These are phyloP conservation scores for Aphanomyces stellatus DNA, from an alignment of 352 stramenopile species.

Conservation along the genomic window DNA sequence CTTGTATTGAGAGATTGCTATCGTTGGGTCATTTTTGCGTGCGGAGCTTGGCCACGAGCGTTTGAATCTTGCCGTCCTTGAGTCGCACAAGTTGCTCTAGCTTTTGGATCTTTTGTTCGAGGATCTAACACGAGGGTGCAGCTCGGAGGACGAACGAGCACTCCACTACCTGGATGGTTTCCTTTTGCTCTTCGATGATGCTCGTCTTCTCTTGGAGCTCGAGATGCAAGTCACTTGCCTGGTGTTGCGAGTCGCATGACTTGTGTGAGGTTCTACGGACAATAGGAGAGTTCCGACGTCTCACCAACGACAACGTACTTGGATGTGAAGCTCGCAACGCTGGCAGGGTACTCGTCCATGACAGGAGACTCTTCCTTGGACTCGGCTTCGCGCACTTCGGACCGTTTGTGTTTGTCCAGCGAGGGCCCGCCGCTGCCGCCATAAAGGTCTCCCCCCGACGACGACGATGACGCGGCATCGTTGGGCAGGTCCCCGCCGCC, in stretches of 20 bases:
- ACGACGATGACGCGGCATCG: constrained; percentile 13
- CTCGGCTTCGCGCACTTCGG: constrained; percentile 14
- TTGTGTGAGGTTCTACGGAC: constrained; percentile 2
- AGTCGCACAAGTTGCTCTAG: constrained; percentile 91
- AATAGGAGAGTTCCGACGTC: not conserved
- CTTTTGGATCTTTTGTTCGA: constrained; percentile 93
- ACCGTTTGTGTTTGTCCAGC: constrained; percentile 11
- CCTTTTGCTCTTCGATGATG: constrained; percentile 73
- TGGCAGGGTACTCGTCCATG: constrained; percentile 7
- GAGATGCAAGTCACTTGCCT: constrained; percentile 23
- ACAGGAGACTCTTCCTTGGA: constrained; percentile 29
- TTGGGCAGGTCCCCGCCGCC: constrained; percentile 20
- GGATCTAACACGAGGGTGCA: constrained; percentile 42
- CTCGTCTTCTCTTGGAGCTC: constrained; percentile 67
- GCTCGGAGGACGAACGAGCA: not conserved
- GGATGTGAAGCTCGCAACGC: not conserved
- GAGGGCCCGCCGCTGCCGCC: not conserved
- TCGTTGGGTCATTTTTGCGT: constrained; percentile 16
- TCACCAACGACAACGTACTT: not conserved
- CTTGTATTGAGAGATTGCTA: not conserved
- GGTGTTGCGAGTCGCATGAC: constrained; percentile 21
- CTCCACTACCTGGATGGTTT: constrained; percentile 75
- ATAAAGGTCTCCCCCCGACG: not conserved
- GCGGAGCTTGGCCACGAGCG: constrained; percentile 75
- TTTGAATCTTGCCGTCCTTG: constrained; percentile 92